phyloP scores from a whole-genome alignment of 257 asterid genomes.

The Fraxinus quadrangulata region DNA sequence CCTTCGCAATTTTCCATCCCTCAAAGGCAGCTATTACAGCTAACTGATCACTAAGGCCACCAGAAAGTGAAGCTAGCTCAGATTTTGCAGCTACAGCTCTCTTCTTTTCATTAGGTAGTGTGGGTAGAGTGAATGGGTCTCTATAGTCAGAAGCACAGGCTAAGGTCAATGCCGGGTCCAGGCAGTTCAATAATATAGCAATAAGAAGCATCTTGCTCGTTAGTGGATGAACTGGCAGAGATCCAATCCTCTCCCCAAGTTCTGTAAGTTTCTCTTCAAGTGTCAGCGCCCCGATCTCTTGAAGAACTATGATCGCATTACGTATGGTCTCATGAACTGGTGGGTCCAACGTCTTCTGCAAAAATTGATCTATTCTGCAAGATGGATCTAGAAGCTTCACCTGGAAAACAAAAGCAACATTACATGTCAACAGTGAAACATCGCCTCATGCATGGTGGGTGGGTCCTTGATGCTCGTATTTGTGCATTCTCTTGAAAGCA shows the following conservation, averaged over 20 bases:
- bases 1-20: slow-evolving; percentile 75
- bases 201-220: slow-evolving; percentile 93
- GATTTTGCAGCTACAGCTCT: slow-evolving; percentile 67
- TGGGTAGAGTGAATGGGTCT: slow-evolving; percentile 81
- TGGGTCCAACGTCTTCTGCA: slow-evolving; percentile 81
- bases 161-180: slow-evolving; percentile 87
- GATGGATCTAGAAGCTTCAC: slow-evolving; percentile 82
- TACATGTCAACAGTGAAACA: not conserved
- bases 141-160: slow-evolving; percentile 81
- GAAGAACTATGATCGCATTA: slow-evolving; percentile 74
- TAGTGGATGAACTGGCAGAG: slow-evolving; percentile 87
- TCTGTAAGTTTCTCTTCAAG: slow-evolving; percentile 79
- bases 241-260: slow-evolving; percentile 85
- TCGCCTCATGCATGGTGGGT: not conserved
- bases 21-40: slow-evolving; percentile 90
- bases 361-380: slow-evolving; percentile 74
- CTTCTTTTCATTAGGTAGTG: slow-evolving; percentile 62
- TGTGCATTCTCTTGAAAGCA: not conserved
- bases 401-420: slow-evolving; percentile 39
- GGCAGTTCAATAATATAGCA: slow-evolving; percentile 76
- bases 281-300: slow-evolving; percentile 82
- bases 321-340: slow-evolving; percentile 77
- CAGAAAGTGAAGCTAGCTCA: slow-evolving; percentile 72
- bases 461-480: not conserved
- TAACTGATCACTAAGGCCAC: slow-evolving; percentile 85